Conservation (phyloP, 2,329 filamentous ascomycete genomes). For the Neonectria ditissima region DNA sequence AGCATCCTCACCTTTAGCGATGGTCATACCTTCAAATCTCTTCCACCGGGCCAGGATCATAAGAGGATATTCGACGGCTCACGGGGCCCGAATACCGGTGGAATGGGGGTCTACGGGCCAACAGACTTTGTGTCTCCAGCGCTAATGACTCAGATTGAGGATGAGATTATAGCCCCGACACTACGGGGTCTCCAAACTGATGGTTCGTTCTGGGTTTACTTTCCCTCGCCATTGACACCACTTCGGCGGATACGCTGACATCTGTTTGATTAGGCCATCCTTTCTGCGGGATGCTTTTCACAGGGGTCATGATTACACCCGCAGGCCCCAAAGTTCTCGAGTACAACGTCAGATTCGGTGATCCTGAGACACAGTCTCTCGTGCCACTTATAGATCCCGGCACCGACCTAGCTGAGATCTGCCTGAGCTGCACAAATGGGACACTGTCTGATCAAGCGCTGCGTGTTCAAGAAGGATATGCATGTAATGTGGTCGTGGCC, state of each 20-base stretch:
- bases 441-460: too few species aligned
- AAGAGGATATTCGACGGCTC: conserved; percentile 78
- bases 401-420: background rate
- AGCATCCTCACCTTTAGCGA: conserved; percentile 77
- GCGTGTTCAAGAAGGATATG: too few species aligned
- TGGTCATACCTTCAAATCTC: conserved; percentile 70
- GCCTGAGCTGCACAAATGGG: background rate
- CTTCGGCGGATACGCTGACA: too few species aligned
- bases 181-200: too few species aligned
- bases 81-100: conserved; percentile 77
- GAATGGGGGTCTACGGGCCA: conserved; percentile 81
- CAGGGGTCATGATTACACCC: background rate
- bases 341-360: background rate
- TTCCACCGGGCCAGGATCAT: conserved; percentile 79
- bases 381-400: background rate
- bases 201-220: too few species aligned
- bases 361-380: background rate
- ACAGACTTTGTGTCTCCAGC: conserved; percentile 52
- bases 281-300: background rate
- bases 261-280: background rate
- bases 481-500: too few species aligned
- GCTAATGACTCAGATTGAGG: conserved; percentile 19
- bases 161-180: conserved; percentile 55
- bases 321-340: background rate
- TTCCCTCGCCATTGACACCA: too few species aligned